Evolutionary conservation across 306 rosid species (phyloP).

Genomic region (Cicer arietinum): DNA sequence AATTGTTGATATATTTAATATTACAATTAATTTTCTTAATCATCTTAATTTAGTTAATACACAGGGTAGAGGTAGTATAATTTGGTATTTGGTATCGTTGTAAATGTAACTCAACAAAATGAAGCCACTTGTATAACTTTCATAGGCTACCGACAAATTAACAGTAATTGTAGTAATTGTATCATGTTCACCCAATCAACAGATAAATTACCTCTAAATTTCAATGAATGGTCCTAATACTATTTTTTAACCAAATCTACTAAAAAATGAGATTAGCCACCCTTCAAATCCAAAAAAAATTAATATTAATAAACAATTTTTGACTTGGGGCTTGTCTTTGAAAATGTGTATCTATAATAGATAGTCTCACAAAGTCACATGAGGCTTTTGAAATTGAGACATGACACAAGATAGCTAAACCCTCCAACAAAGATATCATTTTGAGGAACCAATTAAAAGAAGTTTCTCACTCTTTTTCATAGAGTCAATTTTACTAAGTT

Average conservation of each 20-base stretch:
- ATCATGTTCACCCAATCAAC: conserved; percentile 27
- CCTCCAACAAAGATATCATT: conserved; percentile 35
- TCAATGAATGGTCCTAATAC: conserved; percentile 31
- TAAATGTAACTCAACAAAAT: background rate
- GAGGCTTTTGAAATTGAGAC: conserved; percentile 26
- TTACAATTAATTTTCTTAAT: too few relatives aligned
- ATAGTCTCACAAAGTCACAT: too few relatives aligned
- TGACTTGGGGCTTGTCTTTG: conserved; percentile 47
- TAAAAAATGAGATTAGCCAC: conserved; percentile 24
- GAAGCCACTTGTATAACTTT: background rate
- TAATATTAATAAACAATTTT: conserved; percentile 39
- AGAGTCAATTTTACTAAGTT: too few relatives aligned
- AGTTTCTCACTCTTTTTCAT: too few relatives aligned
- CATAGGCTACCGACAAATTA: background rate
- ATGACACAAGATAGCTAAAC: conserved; percentile 34
- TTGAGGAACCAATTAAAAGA: conserved; percentile 25
- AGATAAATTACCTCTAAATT: conserved; percentile 23
- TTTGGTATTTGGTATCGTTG: too few relatives aligned
- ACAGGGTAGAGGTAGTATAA: too few relatives aligned
- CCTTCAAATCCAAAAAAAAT: conserved; percentile 36
- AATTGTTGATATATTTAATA: too few relatives aligned
- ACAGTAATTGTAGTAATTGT: conserved; percentile 5
- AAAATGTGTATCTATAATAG: conserved; percentile 18
- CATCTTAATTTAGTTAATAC: too few relatives aligned
- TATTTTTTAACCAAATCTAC: conserved; percentile 39